Evolutionary conservation across 305 asterid genomes (phyloP).

Genomic region (Fraxinus ornus): DNA sequence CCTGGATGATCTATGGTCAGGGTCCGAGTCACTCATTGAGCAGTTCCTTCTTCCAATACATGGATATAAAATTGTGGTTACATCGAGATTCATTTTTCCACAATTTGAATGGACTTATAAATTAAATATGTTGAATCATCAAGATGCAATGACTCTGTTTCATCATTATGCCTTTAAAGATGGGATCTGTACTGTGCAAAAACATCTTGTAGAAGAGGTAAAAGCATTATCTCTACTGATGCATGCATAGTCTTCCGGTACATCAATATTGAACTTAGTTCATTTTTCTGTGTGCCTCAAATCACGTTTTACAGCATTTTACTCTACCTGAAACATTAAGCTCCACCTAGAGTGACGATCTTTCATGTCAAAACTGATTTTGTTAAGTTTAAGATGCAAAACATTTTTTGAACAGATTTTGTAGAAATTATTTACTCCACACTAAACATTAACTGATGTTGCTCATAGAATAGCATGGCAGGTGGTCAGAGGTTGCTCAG

Average conservation of each 20-base stretch:
- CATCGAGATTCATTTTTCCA: not conserved
- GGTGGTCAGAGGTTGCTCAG: conserved; percentile 33
- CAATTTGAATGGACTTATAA: not conserved
- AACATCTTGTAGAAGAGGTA: conserved; percentile 32
- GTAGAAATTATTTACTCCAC: not conserved
- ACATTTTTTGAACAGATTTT: no score
- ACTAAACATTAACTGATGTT: not conserved
- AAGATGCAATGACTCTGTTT: not conserved
- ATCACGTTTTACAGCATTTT: not conserved
- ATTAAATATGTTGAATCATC: not conserved
- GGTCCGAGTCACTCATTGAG: not conserved
- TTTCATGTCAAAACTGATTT: not conserved
- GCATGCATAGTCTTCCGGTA: not conserved
- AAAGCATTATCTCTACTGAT: not conserved
- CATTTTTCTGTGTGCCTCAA: not conserved
- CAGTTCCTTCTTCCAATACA: not conserved
- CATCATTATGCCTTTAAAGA: conserved; percentile 2
- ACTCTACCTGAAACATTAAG: not conserved
- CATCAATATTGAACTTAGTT: not conserved
- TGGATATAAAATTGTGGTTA: not conserved
- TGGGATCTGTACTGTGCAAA: conserved; percentile 10
- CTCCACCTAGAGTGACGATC: not conserved
- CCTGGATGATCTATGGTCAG: not conserved
- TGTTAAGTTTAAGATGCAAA: not conserved
- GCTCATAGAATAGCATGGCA: not conserved